Evolutionary conservation across 805 yeast genomes (phyloP), one percentile per base, ranked within the genome.

Genomic region (Wickerhamomyces bovis): DNA sequence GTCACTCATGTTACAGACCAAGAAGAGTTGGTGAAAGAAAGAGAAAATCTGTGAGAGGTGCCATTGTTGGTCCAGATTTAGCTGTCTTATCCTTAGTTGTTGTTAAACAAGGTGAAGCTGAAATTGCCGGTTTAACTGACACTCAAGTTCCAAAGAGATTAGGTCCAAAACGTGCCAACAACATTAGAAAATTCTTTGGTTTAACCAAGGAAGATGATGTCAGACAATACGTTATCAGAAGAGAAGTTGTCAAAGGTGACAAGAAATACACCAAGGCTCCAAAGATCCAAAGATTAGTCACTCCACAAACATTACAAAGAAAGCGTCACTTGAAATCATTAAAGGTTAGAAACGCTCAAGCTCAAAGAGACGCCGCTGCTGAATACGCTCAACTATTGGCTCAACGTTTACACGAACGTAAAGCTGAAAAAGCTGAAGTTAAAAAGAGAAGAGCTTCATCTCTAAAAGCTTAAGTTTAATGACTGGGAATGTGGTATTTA

Each of bases 381-480:
- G 99, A 94, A 78, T 94, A 94, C 85, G 95, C 97, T 71, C 96
- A 90, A 79, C 81, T 94, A 72, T 82, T 94, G 74, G 98, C 99
- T 72, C 79, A 89, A 81, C 92, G 98, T 78, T 85, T 92, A 75
- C 86, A 89, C 75, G 97, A 92, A 79, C 89, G 90, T 80, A 92
- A 92, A 83, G 92, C 95, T 73, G 96, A 89, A 78, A 88, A 81
- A 81, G 97, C 96, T 77, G 97, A 89, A 81, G 82, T 86, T 77
- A 89, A 86, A 81, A 92, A 92, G 96, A 89, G 97, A 86, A 89
- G 99, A 83, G 98, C 99, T 75, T 90, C 97, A 68, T 94, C 98
- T 66, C 83, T 94, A 75, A 89, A 85, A 79, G 89, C 90, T 81
- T 84, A 81, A 40, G 36, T 44, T 42, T 42, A 40, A 41, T 45